These are phyloP conservation scores for Lodderomyces theae DNA, from an alignment of 1,139 yeast genomes.

Conservation along the genomic window DNA sequence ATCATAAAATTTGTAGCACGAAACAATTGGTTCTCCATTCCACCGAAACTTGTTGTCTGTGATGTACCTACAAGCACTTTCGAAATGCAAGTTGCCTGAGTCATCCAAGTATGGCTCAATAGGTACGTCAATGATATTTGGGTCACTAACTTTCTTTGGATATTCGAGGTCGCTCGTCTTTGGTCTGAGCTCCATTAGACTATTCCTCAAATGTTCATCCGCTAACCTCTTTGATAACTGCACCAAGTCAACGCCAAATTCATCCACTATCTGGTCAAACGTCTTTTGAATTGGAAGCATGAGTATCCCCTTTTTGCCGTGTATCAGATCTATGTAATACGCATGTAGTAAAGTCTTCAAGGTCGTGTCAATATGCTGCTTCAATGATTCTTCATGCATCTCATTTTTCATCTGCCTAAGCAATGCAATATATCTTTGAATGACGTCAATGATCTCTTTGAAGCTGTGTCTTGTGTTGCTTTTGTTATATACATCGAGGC, in stretches of 20 bases:
- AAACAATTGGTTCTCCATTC: conserved; percentile 8
- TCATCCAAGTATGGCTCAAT: conserved; percentile 19
- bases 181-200: not conserved
- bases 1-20: conserved; percentile 10
- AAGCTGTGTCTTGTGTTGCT: not conserved
- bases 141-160: not conserved
- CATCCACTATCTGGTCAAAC: not conserved
- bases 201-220: not conserved
- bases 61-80: conserved; percentile 23
- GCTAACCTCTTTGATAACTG: not conserved
- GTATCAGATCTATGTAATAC: not conserved
- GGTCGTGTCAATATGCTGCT: not conserved
- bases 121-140: conserved; percentile 3
- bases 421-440: not conserved
- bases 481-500: not conserved
- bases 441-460: not conserved
- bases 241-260: not conserved
- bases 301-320: not conserved
- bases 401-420: not conserved
- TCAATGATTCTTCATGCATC: not conserved
- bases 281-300: not conserved
- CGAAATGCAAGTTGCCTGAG: conserved; percentile 21
- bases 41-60: conserved; percentile 12
- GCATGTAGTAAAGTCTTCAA: not conserved
- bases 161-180: not conserved